Conservation (phyloP, 2,329 filamentous ascomycete genomes). For the Trematosphaeria pertusa region DNA sequence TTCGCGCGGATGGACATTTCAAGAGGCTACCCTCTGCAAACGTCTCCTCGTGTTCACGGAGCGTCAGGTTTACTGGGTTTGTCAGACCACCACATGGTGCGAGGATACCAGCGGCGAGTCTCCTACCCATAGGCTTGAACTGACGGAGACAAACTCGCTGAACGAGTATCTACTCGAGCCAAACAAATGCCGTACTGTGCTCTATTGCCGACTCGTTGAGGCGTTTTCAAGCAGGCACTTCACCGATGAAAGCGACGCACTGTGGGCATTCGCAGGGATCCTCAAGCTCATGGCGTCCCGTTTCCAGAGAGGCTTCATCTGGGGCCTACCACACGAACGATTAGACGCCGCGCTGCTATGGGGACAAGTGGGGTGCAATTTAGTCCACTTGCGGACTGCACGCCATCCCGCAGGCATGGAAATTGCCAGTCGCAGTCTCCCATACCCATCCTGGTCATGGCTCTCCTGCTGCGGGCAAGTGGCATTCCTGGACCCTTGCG, state of each 20-base stretch:
- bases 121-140: background rate
- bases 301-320: background rate
- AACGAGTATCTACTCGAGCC: background rate
- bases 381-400: background rate
- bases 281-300: background rate
- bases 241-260: background rate
- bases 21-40: background rate
- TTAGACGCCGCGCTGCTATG: background rate
- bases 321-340: background rate
- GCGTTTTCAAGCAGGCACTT: background rate
- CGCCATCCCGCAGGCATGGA: background rate
- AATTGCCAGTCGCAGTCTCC: background rate
- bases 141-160: background rate
- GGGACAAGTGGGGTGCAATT: background rate
- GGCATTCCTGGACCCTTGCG: background rate
- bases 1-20: conserved; percentile 1
- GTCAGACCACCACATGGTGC: background rate
- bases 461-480: background rate
- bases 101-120: background rate
- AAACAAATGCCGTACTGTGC: background rate
- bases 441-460: background rate
- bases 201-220: background rate
- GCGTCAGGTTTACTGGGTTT: background rate
- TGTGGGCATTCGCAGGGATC: background rate
- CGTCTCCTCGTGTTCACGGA: background rate